Base-by-base conservation (phyloP, 306 rosid genomes). In the Nissolia schottii region DNA sequence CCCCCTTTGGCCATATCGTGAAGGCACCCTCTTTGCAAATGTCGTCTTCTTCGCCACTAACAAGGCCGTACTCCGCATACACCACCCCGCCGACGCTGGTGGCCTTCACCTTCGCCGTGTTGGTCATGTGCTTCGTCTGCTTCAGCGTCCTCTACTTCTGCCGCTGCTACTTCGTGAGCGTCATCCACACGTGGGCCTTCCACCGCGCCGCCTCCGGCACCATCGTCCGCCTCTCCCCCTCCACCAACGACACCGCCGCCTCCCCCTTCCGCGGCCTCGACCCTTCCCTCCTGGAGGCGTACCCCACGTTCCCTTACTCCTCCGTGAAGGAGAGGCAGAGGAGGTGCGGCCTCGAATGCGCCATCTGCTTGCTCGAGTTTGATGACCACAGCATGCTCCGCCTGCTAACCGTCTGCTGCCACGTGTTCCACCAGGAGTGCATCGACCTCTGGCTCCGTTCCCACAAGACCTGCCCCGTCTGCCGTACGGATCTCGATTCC, bases 381-480 rank as follows among this genome's bases (percentile, higher is more conserved):
- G 92, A 83, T n/a, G 84, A 88, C 0, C 74, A 86, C 0, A 85
- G 88, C 70, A 18, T 80, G 34, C 81, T 88, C 0, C 82, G 94
- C 1, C 61, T 86, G 9, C 49, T 90, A 19, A 60, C 86, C 2
- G 7, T 27, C 12, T 90, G 94, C 18, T 77, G 35, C 73, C 97
- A 90, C 57, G 90, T 90, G 3, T 90, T 90, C 45, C 94, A 90
- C 9, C 86, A 83, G 34, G 90, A 88, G 4, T 90, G 97, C 60
- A 85, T 90, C 15, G 97, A 88, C 18, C 65, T 83, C 1, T 90
- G 97, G 97, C 97, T 90, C 0, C 40, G 62, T 7, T 77, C 85
- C 0, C 90, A 86, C 46, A 88, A 78, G 35, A 88, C 97, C 0
- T 90, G 97, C 57, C 97, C 97, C 0, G 87, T 90, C 60, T 90